These are phyloP conservation scores for Arachnomyces sp. DNA, from an alignment of 2,329 filamentous ascomycete species.

Conservation along the genomic window DNA sequence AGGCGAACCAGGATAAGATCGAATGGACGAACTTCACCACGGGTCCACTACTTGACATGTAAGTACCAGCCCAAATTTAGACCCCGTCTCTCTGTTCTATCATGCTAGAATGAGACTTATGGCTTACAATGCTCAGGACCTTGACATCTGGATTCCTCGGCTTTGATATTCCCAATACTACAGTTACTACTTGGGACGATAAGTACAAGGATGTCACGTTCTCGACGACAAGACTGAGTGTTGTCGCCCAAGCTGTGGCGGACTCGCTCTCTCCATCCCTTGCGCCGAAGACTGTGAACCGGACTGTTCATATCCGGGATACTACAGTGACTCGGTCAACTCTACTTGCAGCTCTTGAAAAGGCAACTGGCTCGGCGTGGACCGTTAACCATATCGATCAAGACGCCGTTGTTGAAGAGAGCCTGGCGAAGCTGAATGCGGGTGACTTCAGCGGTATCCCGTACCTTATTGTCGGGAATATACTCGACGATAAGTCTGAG, in stretches of 20 bases:
- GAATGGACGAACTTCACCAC: constrained; percentile 10
- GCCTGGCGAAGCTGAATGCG: constrained; percentile 5
- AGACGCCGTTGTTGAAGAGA: constrained; percentile 5
- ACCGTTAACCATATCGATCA: constrained; percentile 7
- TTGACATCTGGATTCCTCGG: constrained; percentile 24
- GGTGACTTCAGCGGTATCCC: constrained; percentile 10
- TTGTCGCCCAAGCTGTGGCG: constrained; percentile 14
- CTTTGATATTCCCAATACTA: constrained; percentile 22
- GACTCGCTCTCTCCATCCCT: constrained; percentile 10
- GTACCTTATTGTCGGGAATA: constrained; percentile 5
- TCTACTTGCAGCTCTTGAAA: constrained; percentile 9
- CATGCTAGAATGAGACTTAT: neutral
- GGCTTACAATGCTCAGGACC: constrained; percentile 1
- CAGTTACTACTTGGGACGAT: constrained; percentile 18
- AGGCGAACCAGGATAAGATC: constrained; percentile 13
- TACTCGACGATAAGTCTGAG: constrained; percentile 6
- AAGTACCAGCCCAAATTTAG: neutral
- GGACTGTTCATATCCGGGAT: constrained; percentile 8
- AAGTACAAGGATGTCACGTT: constrained; percentile 12
- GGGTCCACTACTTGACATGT: constrained; percentile 12
- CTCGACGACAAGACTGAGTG: constrained; percentile 13
- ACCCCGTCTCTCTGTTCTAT: neutral
- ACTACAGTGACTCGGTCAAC: constrained; percentile 4
- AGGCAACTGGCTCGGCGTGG: constrained; percentile 9
- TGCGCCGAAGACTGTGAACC: constrained; percentile 10